Conservation (phyloP, 2,329 filamentous ascomycete genomes). For the Chaetomium olivaceum region DNA sequence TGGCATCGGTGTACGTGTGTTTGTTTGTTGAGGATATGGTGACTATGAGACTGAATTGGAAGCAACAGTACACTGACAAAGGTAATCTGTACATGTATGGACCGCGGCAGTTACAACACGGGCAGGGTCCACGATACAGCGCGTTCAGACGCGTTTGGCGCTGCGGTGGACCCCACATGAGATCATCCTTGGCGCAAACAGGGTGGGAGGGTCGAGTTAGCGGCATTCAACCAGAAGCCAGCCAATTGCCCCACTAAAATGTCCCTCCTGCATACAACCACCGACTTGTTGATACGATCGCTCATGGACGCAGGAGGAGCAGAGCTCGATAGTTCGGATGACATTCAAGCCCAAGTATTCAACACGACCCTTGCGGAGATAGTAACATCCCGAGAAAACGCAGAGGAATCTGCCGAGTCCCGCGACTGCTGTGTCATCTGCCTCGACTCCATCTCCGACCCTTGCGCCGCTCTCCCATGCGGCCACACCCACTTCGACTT, state of each 20-base stretch:
- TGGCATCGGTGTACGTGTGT: conserved; percentile 6
- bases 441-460: conserved; percentile 71
- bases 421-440: conserved; percentile 76
- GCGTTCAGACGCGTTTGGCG: conserved; percentile 15
- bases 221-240: neutral
- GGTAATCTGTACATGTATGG: neutral
- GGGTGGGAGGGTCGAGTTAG: neutral
- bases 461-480: conserved; percentile 73
- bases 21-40: conserved; percentile 9
- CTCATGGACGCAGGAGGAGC: conserved; percentile 35
- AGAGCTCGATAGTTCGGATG: conserved; percentile 32
- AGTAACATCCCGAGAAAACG: conserved; percentile 32
- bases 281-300: neutral
- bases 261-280: neutral
- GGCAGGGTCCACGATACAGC: neutral
- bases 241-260: neutral
- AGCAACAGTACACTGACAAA: neutral
- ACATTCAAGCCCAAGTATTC: conserved; percentile 47
- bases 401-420: conserved; percentile 27
- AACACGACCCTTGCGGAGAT: conserved; percentile 49
- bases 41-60: neutral
- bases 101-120: neutral
- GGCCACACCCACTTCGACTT: conserved; percentile 82
- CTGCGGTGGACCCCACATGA: neutral
- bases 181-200: conserved; percentile 8